Base-by-base conservation (phyloP, 139 green algal genomes). In the Chlamydomonas schloesseri region DNA sequence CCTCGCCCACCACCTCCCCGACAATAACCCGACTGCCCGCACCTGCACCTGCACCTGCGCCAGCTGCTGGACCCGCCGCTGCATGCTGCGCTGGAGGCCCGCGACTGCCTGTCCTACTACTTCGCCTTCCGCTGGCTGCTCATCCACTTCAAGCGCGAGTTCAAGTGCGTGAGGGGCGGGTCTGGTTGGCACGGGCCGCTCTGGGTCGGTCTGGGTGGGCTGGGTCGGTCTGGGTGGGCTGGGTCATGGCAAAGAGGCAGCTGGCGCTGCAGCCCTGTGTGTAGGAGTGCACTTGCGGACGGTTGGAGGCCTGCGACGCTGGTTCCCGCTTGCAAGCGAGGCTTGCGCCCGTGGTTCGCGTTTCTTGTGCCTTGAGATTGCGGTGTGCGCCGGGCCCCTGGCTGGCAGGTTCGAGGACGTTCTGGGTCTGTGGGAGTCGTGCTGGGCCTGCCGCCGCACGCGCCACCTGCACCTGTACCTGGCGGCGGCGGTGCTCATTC, bases 61-160 rank as follows among this genome's bases (percentile, higher is more conserved):
- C 78, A 93, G 89, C 79, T 97, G 70, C 84, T 99, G 87, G 97
- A 99, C 88, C 94, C 95, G 0, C 92, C 89, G 64, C 91, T 99
- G 60, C 87, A 97, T 68, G 90, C 92, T 28, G 92, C 94, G 88
- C 87, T 99, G 55, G 86, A 92, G 80, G 69, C 67, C 5, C 62
- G 84, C 1, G 96, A 97, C 87, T 95, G 91, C 85, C 89, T 96
- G 47, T 94, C 93, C 90, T 96, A 96, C 89, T 98, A 98, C 93
- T 99, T 98, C 88, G 92, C 82, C 87, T 99, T 98, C 88, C 91
- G 97, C 46, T 99, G 97, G 97, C 62, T 99, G 37, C 95, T 99
- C 68, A 94, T 99, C 55, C 90, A 90, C 76, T 98, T 98, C 90
- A 99, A 99, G 87, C 91, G 97, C 9, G 97, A 99, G 89, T 97